These are phyloP conservation scores for Neofusicoccum umdonicola DNA, from an alignment of 2,329 filamentous ascomycete genomes.

Conservation along the genomic window DNA sequence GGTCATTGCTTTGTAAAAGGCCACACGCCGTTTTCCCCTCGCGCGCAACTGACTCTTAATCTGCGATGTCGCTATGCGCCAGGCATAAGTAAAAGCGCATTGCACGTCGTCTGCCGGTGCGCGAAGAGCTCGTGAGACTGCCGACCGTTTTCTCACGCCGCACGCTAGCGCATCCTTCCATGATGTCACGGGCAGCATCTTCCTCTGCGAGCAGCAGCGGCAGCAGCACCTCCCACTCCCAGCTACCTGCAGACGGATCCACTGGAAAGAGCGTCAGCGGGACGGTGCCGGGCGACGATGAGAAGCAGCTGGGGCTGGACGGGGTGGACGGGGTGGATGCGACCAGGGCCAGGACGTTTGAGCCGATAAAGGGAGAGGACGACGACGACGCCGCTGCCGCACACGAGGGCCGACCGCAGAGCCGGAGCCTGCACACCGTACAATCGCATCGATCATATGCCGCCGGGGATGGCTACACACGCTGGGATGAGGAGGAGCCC, in stretches of 20 bases:
- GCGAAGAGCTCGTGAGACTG: neutral
- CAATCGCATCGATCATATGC: conserved; percentile 29
- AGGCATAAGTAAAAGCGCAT: neutral
- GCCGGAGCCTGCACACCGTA: conserved; percentile 13
- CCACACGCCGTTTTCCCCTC: neutral
- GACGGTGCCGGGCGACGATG: neutral
- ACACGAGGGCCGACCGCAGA: neutral
- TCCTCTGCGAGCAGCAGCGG: neutral
- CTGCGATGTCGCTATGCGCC: neutral
- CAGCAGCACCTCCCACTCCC: neutral
- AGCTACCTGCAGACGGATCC: neutral
- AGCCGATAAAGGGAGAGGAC: conserved; percentile 12
- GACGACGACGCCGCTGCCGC: neutral
- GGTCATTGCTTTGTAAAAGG: conserved; percentile 10
- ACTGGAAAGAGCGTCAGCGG: neutral
- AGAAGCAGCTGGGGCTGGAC: conserved; percentile 10
- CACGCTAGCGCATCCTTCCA: neutral
- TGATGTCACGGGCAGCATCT: conserved; percentile 1
- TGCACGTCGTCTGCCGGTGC: neutral
- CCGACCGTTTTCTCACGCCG: neutral
- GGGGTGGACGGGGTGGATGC: neutral
- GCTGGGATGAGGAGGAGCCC: conserved; percentile 28
- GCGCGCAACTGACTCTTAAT: neutral
- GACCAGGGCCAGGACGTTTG: conserved; percentile 15
- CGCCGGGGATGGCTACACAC: conserved; percentile 39